phyloP scores from a whole-genome alignment of 2,329 filamentous ascomycete genomes.

The Corinectria fuckeliana region DNA sequence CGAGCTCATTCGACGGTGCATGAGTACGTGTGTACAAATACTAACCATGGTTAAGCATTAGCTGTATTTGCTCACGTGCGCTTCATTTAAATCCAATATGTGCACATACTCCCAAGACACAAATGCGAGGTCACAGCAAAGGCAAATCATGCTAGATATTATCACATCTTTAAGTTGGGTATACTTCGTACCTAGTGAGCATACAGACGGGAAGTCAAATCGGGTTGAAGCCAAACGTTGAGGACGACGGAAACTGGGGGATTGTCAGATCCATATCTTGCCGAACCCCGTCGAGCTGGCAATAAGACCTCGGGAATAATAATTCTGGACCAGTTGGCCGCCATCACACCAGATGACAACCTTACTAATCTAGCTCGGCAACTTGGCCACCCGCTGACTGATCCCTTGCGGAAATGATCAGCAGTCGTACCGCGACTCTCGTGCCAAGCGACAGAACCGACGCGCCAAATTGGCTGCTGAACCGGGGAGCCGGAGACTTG shows the following conservation, averaged over 20 bases:
- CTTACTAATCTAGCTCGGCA: not conserved
- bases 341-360: not conserved
- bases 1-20: no score
- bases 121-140: not conserved
- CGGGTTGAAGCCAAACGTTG: not conserved
- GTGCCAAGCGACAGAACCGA: not conserved
- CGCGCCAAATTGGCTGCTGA: not conserved
- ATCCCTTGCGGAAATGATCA: constrained; percentile 4
- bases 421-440: not conserved
- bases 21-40: no score
- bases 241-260: not conserved
- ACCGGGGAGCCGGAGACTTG: constrained; percentile 3
- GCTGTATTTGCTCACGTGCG: not conserved
- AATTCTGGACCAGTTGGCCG: not conserved
- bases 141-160: not conserved
- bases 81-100: not conserved
- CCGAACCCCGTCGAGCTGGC: not conserved
- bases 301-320: constrained; percentile 13
- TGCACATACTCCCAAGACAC: not conserved
- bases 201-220: not conserved
- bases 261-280: not conserved
- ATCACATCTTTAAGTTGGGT: not conserved
- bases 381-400: constrained; percentile 5
- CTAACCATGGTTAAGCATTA: not conserved
- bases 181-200: not conserved